Base-by-base conservation (phyloP, 257 asterid species). In the Leonotis leonurus region DNA sequence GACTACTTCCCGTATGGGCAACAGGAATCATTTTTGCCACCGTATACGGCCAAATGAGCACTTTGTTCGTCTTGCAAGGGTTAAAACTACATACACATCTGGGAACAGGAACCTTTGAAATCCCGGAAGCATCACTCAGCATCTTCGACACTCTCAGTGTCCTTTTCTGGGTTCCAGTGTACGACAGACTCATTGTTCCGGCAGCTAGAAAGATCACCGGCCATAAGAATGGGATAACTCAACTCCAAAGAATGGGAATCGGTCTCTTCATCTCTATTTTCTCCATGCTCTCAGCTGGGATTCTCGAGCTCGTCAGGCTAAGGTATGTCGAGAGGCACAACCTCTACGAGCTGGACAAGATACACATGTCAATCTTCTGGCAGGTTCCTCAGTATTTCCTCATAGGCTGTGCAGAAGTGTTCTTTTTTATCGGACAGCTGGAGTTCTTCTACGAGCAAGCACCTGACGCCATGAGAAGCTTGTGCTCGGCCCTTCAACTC, bases 401-500 rank as follows among this genome's bases (percentile, higher is more conserved):
- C 17, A 78, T 82, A 46, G 93, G 90, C 6, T 87, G 86, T 22
- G 95, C 95, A 0, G 90, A 87, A 56, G 95, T 87, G 63, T 84
- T 87, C 79, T 78, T 80, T 60, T 82, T 82, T 26, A 75, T 82
- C 0, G 93, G 95, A 33, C 93, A 84, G 48, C 56, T 87, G 32
- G 95, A 87, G 78, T 87, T 87, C 62, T 87, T 87, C 76, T 87
- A 84, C 7, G 90, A 84, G 50, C 90, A 87, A 65, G 95, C 95
- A 0, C 95, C 95, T 0, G 92, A 87, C 55, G 80, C 93, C 13
- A 80, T 84, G 88, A 65, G 95, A 62, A 87, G 93, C 64, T 57
- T 84, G 67, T 73, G 86, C 64, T 63, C 90, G 0, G 95, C 93
- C 5, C 92, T 87, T 24, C 81, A 79, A 67, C 86, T 84, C 18